Base-by-base conservation (phyloP, 768 basidiomycete species). In the Calocera viscosa region DNA sequence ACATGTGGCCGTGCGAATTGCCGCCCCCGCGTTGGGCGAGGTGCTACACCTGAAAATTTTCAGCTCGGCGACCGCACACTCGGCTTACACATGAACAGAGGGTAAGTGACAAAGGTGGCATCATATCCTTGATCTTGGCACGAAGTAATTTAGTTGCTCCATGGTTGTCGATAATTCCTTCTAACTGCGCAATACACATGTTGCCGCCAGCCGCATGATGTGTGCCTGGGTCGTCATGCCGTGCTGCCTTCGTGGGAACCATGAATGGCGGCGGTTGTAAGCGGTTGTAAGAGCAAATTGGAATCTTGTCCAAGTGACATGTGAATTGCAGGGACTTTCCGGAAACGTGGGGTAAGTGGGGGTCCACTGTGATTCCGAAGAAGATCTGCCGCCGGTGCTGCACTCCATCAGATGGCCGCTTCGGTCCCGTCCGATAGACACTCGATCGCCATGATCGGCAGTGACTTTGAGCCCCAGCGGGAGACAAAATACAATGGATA, bases 1-100 rank as follows among this genome's bases (percentile, higher is more conserved):
- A 82, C 16, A 76, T 75, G 22, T 84, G 83, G 84, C 84, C 83
- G 11, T 82, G 81, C 69, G 78, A 81, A 63, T 75, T 80, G 16
- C 80, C 79, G 8, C 80, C 80, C 53, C 14, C 11, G 16, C 24
- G 53, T 16, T 60, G 24, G 24, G 53, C 53, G 19, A 11, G 53
- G 11, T 60, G 53, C 30, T 60, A 60, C 53, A 60, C 53, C 53
- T 60, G 30, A 60, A 32, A 5, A 14, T 30, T 7, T 47, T 3
- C 43, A 24, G 19, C 30, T 10, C 53, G 53, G 26, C 53, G 7
- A 16, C 22, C 14, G 53, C 53, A 19, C 16, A 3, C 19, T 19
- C 43, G 8, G 43, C 43, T 19, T 24, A 47, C 43, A 47, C 43
- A 47, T 19, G 43, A 3, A 8, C 43, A 47, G 43, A 7, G 43